A percentile compares a stretch with the other conserved stretches of the same genome.
phyloP scores from a whole-genome alignment of 345 rosid genomes.

The Anastatica hierochuntica region DNA sequence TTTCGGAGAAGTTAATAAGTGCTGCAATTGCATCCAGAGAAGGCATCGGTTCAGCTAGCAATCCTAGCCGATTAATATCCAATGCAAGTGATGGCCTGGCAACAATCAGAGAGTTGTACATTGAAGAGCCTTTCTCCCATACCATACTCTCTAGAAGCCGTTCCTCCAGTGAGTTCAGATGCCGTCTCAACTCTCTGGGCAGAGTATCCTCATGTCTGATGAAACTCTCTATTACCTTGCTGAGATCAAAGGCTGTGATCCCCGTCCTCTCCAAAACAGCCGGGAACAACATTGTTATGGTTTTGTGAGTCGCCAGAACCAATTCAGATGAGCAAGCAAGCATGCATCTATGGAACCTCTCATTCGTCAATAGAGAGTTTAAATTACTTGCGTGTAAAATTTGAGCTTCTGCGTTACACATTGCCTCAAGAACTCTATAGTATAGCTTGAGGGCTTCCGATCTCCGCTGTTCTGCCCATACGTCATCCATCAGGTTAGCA shows the following conservation, averaged over 20 bases:
- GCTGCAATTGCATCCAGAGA: slow-evolving; percentile 74
- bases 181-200: slow-evolving; percentile 94
- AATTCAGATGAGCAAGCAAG: slow-evolving; percentile 95
- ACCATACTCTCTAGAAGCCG: slow-evolving; percentile 96
- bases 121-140: slow-evolving; percentile 94
- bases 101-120: slow-evolving; percentile 88
- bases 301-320: slow-evolving; percentile 91
- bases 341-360: slow-evolving; percentile 97
- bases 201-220: slow-evolving; percentile 93
- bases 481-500: slow-evolving; percentile 76
- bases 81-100: slow-evolving; percentile 60
- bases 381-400: slow-evolving; percentile 68
- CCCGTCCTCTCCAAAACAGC: slow-evolving; percentile 96
- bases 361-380: slow-evolving; percentile 82
- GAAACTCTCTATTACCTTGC: slow-evolving; percentile 98
- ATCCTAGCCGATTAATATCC: slow-evolving; percentile 59
- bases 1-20: slow-evolving; percentile 47
- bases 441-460: slow-evolving; percentile 76
- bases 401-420: slow-evolving; percentile 91
- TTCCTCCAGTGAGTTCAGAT: slow-evolving; percentile 92
- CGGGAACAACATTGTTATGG: slow-evolving; percentile 88
- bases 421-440: slow-evolving; percentile 88
- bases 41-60: slow-evolving; percentile 83
- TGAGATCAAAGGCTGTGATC: slow-evolving; percentile 94
- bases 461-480: slow-evolving; percentile 94